Conservation (phyloP, 306 rosid species). For the Acacia melanoxylon region DNA sequence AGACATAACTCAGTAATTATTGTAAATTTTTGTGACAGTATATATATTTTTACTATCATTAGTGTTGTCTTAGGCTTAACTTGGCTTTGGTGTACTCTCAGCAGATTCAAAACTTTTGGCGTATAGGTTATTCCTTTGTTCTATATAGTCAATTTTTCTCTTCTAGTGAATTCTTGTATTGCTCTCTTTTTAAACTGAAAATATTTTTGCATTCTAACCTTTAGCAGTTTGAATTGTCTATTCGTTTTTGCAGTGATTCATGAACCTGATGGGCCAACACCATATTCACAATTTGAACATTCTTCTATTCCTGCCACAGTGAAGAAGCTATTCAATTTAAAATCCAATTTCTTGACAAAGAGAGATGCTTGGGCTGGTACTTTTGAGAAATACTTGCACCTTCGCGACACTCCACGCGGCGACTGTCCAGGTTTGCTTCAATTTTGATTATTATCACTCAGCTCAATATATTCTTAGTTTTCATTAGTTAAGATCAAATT, state of each 20-base stretch:
- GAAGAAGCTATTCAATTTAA: slow-evolving; percentile 90
- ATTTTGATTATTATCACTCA: slow-evolving; percentile 5
- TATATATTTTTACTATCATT: slow-evolving; percentile 24
- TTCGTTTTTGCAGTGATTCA: slow-evolving; percentile 65
- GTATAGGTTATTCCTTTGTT: slow-evolving; percentile 4
- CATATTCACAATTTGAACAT: slow-evolving; percentile 78
- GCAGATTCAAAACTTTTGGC: background rate
- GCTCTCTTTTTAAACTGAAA: background rate
- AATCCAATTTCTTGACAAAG: slow-evolving; percentile 88
- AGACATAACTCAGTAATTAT: background rate
- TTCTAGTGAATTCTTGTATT: slow-evolving; percentile 22
- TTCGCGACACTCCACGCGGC: slow-evolving; percentile 76
- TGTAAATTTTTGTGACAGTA: background rate
- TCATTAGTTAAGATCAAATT: background rate
- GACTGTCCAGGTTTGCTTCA: slow-evolving; percentile 88
- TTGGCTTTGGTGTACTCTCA: background rate
- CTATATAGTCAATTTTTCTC: slow-evolving; percentile 12
- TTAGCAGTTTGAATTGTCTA: slow-evolving; percentile 15
- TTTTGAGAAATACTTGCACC: slow-evolving; percentile 68
- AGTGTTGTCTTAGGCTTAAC: slow-evolving; percentile 1
- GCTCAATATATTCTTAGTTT: background rate
- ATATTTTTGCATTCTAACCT: slow-evolving; percentile 1
- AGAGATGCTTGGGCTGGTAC: slow-evolving; percentile 99
- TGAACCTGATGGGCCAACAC: slow-evolving; percentile 82
- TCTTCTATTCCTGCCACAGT: slow-evolving; percentile 92